Evolutionary conservation across 257 asterid genomes (phyloP), one percentile per base, ranked within the genome.

Genomic region (Misopates orontium): DNA sequence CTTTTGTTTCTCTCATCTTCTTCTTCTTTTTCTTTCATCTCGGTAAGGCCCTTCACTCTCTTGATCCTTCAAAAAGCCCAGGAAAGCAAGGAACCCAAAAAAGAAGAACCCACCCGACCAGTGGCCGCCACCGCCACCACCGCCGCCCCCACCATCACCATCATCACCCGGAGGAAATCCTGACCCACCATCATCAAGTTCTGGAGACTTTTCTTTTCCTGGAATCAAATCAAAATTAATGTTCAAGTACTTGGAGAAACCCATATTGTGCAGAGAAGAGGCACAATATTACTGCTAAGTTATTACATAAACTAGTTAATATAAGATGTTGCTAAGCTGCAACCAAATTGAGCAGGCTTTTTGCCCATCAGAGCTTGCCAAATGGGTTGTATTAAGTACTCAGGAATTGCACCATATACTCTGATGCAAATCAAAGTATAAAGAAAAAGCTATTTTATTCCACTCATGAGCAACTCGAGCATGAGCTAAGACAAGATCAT

Each of bases 111-210:
- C 97, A 19, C 97, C 97, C 0, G 91, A 80, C 87, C 87, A 90
- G 66, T 75, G 68, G 53, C 96, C 93, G 4, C 97, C 96, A 0
- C 97, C 96, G 0, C 95, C 96, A 0, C 96, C 96, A 0, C 97
- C 95, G 0, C 95, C 97, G 0, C 96, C 97, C 0, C 96, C 97
- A 5, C 86, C 97, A 39, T 71, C 97, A 10, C 78, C 95, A 67
- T 87, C 97, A 71, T 86, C 97, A 23, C 93, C 84, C 3, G 97
- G 97, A 18, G 97, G 95, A 70, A 91, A 72, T 68, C 96, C 97
- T 4, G 81, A 19, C 32, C 97, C 97, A n/a, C 96, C 96, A 73
- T 88, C 95, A 76, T 91, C 97, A 17, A 90, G 95, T 5, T 84
- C 93, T 10, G 95, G 97, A 73, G 97, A 88, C 74, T 89, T 84